A percentile compares a stretch with the other conserved stretches of the same genome.
phyloP scores from a whole-genome alignment of 805 yeast genomes.

The Cyberlindnera misumaiensis region DNA sequence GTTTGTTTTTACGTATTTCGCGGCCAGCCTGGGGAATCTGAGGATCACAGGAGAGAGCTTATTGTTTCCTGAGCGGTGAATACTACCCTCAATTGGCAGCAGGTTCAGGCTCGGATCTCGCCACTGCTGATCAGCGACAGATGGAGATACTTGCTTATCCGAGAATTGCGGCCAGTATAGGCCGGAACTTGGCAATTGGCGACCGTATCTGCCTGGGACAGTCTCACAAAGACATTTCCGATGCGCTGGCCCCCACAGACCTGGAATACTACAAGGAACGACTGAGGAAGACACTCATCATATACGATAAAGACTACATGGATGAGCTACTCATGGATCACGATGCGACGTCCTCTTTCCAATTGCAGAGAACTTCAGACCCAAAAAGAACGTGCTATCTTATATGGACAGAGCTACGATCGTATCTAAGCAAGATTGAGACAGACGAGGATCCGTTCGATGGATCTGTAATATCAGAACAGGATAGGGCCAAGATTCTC shows the following conservation, averaged over 20 bases:
- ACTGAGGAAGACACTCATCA: conserved; percentile 8
- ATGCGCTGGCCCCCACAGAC: conserved; percentile 6
- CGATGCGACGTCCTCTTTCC: conserved; percentile 11
- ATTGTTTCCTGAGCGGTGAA: too few species aligned
- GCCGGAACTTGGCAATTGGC: conserved; percentile 9
- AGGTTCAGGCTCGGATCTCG: too few species aligned
- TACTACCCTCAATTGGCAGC: too few species aligned
- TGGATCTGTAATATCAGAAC: conserved; percentile 13
- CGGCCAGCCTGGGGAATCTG: too few species aligned
- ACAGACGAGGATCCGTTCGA: conserved; percentile 7
- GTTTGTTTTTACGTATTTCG: too few species aligned
- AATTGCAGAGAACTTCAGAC: conserved; percentile 13
- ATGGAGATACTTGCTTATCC: conserved; percentile 5
- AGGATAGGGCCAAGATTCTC: conserved; percentile 20
- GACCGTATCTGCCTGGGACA: conserved; percentile 16
- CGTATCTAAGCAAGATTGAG: conserved; percentile 9
- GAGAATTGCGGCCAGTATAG: conserved; percentile 7
- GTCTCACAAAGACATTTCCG: conserved; percentile 3
- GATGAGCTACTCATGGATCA: conserved; percentile 16
- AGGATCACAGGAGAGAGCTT: too few species aligned
- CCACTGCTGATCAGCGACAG: neutral
- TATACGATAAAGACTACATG: conserved; percentile 8
- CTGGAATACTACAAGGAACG: conserved; percentile 12
- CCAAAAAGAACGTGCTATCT: conserved; percentile 14
- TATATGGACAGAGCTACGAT: conserved; percentile 7